Base-by-base conservation (phyloP, 1,139 yeast genomes). In the Saccharomycopsis hybrid region DNA sequence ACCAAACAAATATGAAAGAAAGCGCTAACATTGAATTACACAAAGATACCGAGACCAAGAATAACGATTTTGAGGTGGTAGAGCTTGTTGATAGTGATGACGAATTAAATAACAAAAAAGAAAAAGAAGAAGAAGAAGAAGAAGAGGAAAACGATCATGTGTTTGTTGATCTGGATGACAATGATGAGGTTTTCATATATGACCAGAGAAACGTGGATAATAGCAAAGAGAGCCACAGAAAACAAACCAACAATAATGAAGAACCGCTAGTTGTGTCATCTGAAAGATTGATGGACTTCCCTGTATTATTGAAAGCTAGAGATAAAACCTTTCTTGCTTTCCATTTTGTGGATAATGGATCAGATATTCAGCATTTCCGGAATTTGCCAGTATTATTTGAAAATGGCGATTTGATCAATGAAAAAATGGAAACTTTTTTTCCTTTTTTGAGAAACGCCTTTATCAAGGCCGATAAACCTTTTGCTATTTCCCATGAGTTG, bases 371-470 rank as follows among this genome's bases (percentile, higher is more conserved):
- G 3, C 11, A 9, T 7, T 7, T n/a, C 25, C 7, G n/a, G 13
- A 24, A 45, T 11, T 27, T 39, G 18, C 48, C 48, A 5, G 24
- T 11, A 5, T n/a, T 45, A 9, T 37, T 45, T 27, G 25, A 24
- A 3, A 29, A 29, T 29, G 9, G 24, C 9, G 28, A 29, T 4
- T n/a, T 38, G 7, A 29, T 45, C n/a, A 28, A 38, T 13, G 35
- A 39, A 5, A 45, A 36, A 24, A 45, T 45, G 43, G 48, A 45
- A 25, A 7, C 27, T 28, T 48, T 48, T 29, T 43, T 48, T 5
- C 47, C 46, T 5, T 11, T 18, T 4, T 29, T 48, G 5, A 25
- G 50, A 35, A 27, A 35, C 18, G 46, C 44, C 5, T 43, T 48
- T 7, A 28, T 39, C 5, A 43, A 25, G 43, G 7, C 25, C 18